phyloP scores from a whole-genome alignment of 441 rosid species.

The Pelargonium citronellum region DNA sequence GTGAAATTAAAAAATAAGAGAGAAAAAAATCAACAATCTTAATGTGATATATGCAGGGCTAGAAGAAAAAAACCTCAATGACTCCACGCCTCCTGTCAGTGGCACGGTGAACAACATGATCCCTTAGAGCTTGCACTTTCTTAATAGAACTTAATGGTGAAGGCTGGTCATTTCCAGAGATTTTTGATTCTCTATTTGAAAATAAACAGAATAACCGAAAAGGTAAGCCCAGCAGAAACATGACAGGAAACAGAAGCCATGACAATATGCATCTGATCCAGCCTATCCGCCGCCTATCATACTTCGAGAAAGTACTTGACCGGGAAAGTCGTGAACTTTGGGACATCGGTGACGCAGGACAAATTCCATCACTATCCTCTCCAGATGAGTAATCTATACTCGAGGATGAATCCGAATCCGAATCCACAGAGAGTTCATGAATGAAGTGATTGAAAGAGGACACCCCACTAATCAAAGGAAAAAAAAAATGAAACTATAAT shows the following conservation, averaged over 20 bases:
- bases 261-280: conserved; percentile 49
- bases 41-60: neutral
- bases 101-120: conserved; percentile 62
- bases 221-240: conserved; percentile 51
- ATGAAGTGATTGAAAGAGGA: conserved; percentile 90
- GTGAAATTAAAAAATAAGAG: neutral
- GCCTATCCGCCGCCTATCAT: conserved; percentile 35
- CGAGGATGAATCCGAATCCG: conserved; percentile 44
- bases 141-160: conserved; percentile 34
- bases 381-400: conserved; percentile 71
- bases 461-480: conserved; percentile 49
- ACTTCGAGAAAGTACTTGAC: conserved; percentile 36
- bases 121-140: conserved; percentile 42
- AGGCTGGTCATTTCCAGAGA: conserved; percentile 35
- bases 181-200: conserved; percentile 28
- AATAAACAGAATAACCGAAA: conserved; percentile 36
- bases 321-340: conserved; percentile 63
- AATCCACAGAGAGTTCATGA: conserved; percentile 77
- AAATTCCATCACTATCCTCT: conserved; percentile 54
- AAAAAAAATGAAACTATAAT: neutral
- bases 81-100: conserved; percentile 95
- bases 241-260: conserved; percentile 58
- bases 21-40: neutral
- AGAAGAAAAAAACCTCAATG: conserved; percentile 56
- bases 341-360: conserved; percentile 67